A percentile compares a stretch with the other conserved stretches of the same genome.
These are phyloP conservation scores for Fraxinus angustifolia DNA, from an alignment of 305 asterid genomes.

Conservation along the genomic window DNA sequence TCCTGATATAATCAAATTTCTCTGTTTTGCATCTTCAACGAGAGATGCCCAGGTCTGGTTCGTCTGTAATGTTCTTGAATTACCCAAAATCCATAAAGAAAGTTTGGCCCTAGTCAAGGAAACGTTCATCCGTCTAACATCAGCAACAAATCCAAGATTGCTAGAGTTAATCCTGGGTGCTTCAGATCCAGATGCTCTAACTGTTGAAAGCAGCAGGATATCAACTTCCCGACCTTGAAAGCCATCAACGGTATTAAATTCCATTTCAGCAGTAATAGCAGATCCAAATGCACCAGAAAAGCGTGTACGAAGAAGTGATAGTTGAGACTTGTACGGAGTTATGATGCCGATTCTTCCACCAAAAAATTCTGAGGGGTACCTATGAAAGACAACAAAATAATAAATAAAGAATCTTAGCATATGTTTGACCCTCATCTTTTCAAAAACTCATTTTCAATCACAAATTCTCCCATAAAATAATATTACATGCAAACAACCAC, in stretches of 20 bases:
- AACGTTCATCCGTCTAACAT: conserved; percentile 98
- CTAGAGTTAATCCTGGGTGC: conserved; percentile 37
- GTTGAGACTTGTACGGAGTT: conserved; percentile 87
- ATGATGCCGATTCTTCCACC: conserved; percentile 85
- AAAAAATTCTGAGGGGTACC: conserved; percentile 75
- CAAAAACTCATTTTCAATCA: neutral
- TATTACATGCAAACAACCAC: neutral
- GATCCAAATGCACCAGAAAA: conserved; percentile 87
- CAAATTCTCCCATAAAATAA: neutral
- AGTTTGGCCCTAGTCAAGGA: conserved; percentile 92
- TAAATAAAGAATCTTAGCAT: conserved; percentile 18
- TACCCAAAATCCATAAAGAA: conserved; percentile 89
- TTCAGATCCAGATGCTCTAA: conserved; percentile 73
- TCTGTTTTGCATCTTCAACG: conserved; percentile 63
- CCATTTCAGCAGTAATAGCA: conserved; percentile 68
- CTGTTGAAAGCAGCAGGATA: conserved; percentile 85
- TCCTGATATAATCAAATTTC: conserved; percentile 62
- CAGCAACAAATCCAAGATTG: conserved; percentile 91
- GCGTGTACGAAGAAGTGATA: conserved; percentile 75
- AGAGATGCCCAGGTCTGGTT: conserved; percentile 90
- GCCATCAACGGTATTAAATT: conserved; percentile 97
- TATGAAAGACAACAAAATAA: conserved; percentile 33
- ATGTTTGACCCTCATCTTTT: neutral
- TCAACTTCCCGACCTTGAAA: conserved; percentile 99
- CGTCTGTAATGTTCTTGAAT: conserved; percentile 69